Percentiles rank a stretch among this genome's conserved stretches.
Evolutionary conservation across 305 asterid genomes (phyloP).

Genomic region (Solanum hybrid): DNA sequence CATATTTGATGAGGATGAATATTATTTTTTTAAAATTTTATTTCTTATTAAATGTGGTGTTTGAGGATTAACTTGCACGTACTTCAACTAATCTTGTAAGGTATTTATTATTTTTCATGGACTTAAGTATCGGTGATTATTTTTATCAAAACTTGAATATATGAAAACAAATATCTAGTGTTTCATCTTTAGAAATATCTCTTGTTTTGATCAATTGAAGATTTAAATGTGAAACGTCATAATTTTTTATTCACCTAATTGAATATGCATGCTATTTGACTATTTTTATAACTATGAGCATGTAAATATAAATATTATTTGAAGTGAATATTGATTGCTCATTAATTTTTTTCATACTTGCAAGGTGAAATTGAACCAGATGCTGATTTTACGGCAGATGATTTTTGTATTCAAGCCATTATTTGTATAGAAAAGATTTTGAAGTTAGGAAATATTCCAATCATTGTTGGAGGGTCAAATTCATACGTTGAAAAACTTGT

Average conservation of each 20-base stretch:
- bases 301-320: too few relatives aligned
- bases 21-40: not conserved
- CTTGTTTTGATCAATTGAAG: too few relatives aligned
- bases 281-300: too few relatives aligned
- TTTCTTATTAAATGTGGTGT: not conserved
- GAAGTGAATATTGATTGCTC: not conserved
- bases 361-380: constrained; percentile 18
- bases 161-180: too few relatives aligned
- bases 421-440: not conserved
- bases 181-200: not conserved
- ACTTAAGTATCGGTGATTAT: not conserved
- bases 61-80: not conserved
- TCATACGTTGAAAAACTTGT: constrained; percentile 17
- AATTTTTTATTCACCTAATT: too few relatives aligned
- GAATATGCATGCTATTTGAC: not conserved
- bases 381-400: constrained; percentile 12
- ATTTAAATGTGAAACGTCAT: too few relatives aligned
- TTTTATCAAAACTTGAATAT: not conserved
- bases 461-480: not conserved
- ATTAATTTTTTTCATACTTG: not conserved
- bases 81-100: not conserved
- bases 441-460: not conserved
- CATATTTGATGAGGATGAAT: not conserved
- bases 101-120: not conserved
- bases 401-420: constrained; percentile 23